Evolutionary conservation across 495 filamentous ascomycete genomes (phyloP), one percentile per base, ranked within the genome.

Genomic region (Hyaloscypha bicolor): DNA sequence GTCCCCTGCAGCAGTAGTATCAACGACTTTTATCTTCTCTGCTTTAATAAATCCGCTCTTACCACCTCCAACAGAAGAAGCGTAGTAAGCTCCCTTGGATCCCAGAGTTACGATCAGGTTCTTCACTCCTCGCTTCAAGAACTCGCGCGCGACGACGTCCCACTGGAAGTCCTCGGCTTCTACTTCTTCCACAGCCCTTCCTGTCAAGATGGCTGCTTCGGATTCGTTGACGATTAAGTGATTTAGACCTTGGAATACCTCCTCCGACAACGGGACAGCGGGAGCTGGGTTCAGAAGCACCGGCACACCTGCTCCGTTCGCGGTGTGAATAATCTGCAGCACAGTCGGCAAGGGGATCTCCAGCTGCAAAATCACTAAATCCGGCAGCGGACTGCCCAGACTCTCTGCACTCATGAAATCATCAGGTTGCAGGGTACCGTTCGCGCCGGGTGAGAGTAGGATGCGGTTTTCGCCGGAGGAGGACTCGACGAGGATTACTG

Each of bases 1-100:
- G 76, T 99, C 95, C 0, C 95, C 95, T 19, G 94, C 95, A 0
- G 90, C 94, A 5, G 95, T 99, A 6, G 94, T 98, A 79, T 99
- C 95, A 6, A 97, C 84, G 25, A 97, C 94, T 63, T 83, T 86
- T 67, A 83, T 86, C 74, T 83, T 87, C 70, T 81, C 83, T 11
- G 87, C 89, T 2, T 75, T 59, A 5, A 91, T 71, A 57, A 84
- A 76, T 11, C 82, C 82, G 16, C 73, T 76, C 25, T 76, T 72
- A 3, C 77, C 78, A 35, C 68, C 72, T 39, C 73, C 80, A 77
- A 48, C 9, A 6, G 42, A 6, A 6, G 35, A 37, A 61, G 79
- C 84, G 73, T 86, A 94, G 72, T 86, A 94, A 25, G 89, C 85
- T 0, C 93, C 94, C 63, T 91, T 86, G 0, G 87, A 81, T 0